Base-by-base conservation (phyloP, 495 filamentous ascomycete species). In the Talaromyces nanjingensis region DNA sequence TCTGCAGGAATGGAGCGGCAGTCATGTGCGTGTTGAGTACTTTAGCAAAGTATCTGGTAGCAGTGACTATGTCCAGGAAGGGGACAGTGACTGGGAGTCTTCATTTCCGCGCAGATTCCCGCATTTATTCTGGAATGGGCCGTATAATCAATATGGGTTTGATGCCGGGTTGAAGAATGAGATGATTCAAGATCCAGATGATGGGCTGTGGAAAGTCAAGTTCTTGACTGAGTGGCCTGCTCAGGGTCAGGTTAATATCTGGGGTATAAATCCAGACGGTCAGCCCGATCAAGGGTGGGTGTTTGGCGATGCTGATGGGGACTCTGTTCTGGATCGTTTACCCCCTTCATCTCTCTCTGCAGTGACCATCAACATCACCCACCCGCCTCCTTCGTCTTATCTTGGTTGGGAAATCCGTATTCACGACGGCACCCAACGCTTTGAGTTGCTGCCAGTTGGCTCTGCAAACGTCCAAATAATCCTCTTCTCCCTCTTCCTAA, bases 21-120 rank as follows among this genome's bases (percentile, higher is more conserved):
- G 88, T 55, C 88, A 91, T 66, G 73, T 90, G 9, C 77, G 81
- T 3, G 82, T 88, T 27, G 86, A 89, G 65, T 91, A 91, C 70
- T 91, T 81, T 83, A 87, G 80, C 70, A 78, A 80, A 49, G 74
- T 84, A 20, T 79, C 85, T 18, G 88, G 86, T 1, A 89, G 86
- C 64, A 88, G 85, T 66, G 78, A 81, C 65, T 86, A 88, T 64
- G 69, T 84, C 4, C 87, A 89, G 69, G 82, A 88, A 65, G 84
- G 84, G 25, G 88, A 90, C 69, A 67, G 81, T 29, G 72, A 66
- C 27, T 81, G 75, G 65, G 70, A 76, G 20, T 64, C 65, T 8
- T 29, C 63, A 14, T 60, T 70, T 0, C 76, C 73, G 2, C 77
- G 88, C 22, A 79, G 81, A 7, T 87, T 84, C 64, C 88, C 88